Evolutionary conservation across 192 early-diverging fungal genomes (phyloP).

Genomic region (Mortierella claussenii): DNA sequence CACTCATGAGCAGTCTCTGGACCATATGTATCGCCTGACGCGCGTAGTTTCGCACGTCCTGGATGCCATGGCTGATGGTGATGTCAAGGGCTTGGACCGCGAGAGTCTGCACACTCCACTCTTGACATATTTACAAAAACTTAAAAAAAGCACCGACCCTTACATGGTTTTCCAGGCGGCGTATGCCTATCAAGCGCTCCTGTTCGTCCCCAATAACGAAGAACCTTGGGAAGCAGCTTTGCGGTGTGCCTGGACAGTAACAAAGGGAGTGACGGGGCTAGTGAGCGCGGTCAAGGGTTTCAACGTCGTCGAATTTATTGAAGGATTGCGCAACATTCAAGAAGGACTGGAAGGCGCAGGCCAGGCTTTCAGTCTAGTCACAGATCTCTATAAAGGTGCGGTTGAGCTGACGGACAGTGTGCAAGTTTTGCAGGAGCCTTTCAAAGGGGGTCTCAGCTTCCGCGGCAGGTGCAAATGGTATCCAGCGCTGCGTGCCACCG

Average conservation of each 20-base stretch:
- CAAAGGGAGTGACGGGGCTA: background rate
- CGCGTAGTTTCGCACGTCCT: background rate
- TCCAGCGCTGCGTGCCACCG: constrained; percentile 3
- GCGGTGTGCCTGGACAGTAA: background rate
- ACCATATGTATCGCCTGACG: background rate
- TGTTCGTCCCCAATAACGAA: constrained; percentile 4
- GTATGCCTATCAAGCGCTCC: constrained; percentile 13
- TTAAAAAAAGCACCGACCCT: background rate
- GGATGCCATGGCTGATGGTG: constrained; percentile 7
- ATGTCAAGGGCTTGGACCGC: background rate
- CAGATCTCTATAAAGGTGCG: background rate
- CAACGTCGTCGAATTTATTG: constrained; percentile 3
- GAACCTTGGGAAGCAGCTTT: background rate
- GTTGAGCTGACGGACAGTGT: background rate
- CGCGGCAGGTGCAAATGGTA: constrained; percentile 2
- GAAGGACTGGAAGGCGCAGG: background rate
- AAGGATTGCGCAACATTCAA: constrained; percentile 7
- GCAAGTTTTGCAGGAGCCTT: background rate
- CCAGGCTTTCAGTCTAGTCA: background rate
- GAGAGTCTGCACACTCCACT: constrained; percentile 1
- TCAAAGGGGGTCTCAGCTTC: constrained; percentile 10
- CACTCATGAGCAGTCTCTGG: constrained; percentile 2
- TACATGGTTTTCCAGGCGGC: background rate
- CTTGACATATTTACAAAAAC: background rate
- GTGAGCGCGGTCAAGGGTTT: constrained; percentile 16